A percentile compares a stretch with the other conserved stretches of the same genome.
Evolutionary conservation across 176 grass and related monocot species (phyloP).

Genomic region (Poa annua): DNA sequence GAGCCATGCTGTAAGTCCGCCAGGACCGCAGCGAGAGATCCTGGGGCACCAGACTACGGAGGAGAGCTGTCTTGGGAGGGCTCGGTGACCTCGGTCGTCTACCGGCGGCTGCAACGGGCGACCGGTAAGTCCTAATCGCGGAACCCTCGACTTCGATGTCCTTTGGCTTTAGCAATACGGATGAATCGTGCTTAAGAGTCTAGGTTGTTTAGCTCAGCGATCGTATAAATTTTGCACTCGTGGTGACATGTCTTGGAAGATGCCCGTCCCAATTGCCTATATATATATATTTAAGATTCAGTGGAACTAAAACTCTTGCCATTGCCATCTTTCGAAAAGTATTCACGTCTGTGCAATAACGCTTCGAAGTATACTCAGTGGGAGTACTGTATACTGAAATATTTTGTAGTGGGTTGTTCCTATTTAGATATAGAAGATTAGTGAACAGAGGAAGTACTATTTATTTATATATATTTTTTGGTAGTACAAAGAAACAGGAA

Average conservation of each 20-base stretch:
- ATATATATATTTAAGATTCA: background rate
- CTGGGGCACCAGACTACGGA: background rate
- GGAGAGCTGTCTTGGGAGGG: background rate
- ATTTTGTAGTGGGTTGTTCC: too few relatives aligned
- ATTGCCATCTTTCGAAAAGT: background rate
- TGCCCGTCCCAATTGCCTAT: background rate
- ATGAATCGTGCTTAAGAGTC: background rate
- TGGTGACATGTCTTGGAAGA: background rate
- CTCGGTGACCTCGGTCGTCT: background rate
- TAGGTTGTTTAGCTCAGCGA: background rate
- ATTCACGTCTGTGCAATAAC: background rate
- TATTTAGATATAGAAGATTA: too few relatives aligned
- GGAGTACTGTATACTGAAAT: too few relatives aligned
- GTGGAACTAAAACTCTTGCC: background rate
- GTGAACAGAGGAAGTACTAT: background rate
- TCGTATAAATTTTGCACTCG: background rate
- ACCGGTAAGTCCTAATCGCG: constrained; percentile 20
- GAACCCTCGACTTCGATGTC: background rate
- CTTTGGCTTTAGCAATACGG: background rate
- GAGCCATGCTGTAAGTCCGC: background rate
- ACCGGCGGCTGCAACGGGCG: background rate
- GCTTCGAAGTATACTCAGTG: background rate
- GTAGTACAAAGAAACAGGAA: background rate
- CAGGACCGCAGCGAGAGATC: background rate
- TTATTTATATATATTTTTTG: background rate